Percentiles rank a stretch among this genome's conserved stretches.
phyloP scores from a whole-genome alignment of 305 asterid genomes.

The Lippia alba region DNA sequence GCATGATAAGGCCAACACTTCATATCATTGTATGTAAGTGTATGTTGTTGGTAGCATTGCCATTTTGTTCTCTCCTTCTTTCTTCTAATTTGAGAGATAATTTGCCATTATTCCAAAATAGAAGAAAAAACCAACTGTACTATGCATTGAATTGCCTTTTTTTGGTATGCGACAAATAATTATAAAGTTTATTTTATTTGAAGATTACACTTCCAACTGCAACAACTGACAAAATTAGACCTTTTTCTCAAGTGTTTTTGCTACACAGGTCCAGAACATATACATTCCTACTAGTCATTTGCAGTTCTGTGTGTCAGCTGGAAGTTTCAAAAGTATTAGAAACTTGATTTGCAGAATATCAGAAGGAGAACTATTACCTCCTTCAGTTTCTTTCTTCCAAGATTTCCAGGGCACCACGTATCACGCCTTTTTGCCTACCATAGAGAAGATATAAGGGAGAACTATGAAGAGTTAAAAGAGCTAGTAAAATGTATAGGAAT shows the following conservation, averaged over 20 bases:
- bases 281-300: constrained; percentile 9
- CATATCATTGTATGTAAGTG: background rate
- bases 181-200: constrained; percentile 10
- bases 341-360: constrained; percentile 17
- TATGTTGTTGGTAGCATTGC: background rate
- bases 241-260: constrained; percentile 12
- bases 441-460: constrained; percentile 34
- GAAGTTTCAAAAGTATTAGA: constrained; percentile 14
- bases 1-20: constrained; percentile 18
- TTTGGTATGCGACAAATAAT: background rate
- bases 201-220: constrained; percentile 23
- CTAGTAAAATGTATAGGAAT: constrained; percentile 12
- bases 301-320: constrained; percentile 15
- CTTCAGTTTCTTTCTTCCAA: constrained; percentile 52
- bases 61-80: too few relatives aligned
- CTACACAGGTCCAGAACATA: constrained; percentile 9
- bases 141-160: constrained; percentile 19
- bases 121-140: background rate
- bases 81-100: too few relatives aligned
- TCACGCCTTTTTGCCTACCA: constrained; percentile 87
- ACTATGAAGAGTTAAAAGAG: constrained; percentile 22
- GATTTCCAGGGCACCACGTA: constrained; percentile 95
- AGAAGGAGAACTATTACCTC: constrained; percentile 56
- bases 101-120: constrained; percentile 20
- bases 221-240: constrained; percentile 21